Evolutionary conservation across 495 filamentous ascomycete species (phyloP).

Genomic region (Thozetella sp.): DNA sequence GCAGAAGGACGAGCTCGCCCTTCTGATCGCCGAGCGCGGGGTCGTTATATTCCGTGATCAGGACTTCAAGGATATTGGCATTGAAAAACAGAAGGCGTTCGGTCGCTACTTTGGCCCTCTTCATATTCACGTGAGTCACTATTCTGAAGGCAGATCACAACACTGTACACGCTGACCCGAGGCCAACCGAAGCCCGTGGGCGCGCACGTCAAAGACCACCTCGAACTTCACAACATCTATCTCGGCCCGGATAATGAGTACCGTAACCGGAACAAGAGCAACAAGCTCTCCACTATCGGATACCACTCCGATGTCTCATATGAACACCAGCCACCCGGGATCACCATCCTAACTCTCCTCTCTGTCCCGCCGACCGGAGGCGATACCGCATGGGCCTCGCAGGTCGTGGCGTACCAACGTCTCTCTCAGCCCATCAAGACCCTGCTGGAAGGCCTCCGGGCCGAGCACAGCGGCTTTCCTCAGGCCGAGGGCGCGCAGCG

Average conservation of each 20-base stretch:
- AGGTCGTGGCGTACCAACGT: constrained; percentile 72
- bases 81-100: constrained; percentile 64
- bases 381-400: constrained; percentile 75
- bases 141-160: neutral
- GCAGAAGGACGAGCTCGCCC: constrained; percentile 76
- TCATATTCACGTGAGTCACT: constrained; percentile 55
- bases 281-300: constrained; percentile 45
- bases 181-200: constrained; percentile 33
- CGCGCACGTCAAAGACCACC: constrained; percentile 40
- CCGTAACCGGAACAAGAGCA: constrained; percentile 41
- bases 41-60: constrained; percentile 77
- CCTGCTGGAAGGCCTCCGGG: constrained; percentile 70
- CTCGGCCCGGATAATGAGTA: constrained; percentile 48
- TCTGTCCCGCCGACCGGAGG: constrained; percentile 74
- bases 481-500: constrained; percentile 68
- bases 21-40: constrained; percentile 69
- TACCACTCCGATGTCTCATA: constrained; percentile 61
- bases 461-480: constrained; percentile 70
- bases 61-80: constrained; percentile 61
- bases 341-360: constrained; percentile 71
- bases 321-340: constrained; percentile 77
- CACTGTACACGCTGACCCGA: neutral
- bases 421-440: constrained; percentile 71
- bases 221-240: constrained; percentile 50
- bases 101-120: constrained; percentile 68